phyloP scores from a whole-genome alignment of 139 green algal genomes.

The Trebouxia sp. region DNA sequence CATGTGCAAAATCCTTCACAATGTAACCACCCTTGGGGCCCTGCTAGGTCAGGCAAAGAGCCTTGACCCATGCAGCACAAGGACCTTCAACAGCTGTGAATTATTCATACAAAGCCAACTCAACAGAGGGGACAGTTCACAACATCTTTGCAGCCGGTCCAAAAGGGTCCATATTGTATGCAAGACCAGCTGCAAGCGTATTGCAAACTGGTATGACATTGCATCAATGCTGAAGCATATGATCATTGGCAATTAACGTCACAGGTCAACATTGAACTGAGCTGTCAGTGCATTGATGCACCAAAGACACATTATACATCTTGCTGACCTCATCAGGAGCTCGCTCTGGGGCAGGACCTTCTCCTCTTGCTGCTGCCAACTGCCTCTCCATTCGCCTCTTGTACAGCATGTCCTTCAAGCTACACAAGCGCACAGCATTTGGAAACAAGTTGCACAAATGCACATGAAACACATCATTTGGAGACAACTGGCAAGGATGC shows the following conservation, averaged over 20 bases:
- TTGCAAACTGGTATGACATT: no score
- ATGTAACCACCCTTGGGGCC: neutral
- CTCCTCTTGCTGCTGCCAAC: constrained; percentile 79
- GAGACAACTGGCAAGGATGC: neutral
- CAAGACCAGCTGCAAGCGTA: no score
- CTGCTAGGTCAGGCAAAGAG: neutral
- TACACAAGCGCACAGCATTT: neutral
- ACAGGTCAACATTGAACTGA: no score
- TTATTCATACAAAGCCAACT: neutral
- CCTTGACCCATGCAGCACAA: neutral
- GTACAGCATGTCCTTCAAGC: constrained; percentile 86
- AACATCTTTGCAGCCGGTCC: no score
- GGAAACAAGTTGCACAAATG: no score
- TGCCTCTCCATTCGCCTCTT: constrained; percentile 90
- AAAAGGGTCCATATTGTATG: no score
- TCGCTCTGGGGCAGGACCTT: constrained; percentile 75
- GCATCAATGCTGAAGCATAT: no score
- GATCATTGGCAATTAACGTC: no score
- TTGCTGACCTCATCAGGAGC: constrained; percentile 70
- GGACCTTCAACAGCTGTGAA: neutral
- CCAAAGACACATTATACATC: neutral
- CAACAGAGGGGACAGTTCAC: no score
- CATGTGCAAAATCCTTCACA: neutral
- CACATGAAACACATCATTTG: no score
- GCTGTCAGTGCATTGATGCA: neutral